These are phyloP conservation scores for Adansonia rubrostipa DNA, from an alignment of 441 rosid species.

Conservation along the genomic window DNA sequence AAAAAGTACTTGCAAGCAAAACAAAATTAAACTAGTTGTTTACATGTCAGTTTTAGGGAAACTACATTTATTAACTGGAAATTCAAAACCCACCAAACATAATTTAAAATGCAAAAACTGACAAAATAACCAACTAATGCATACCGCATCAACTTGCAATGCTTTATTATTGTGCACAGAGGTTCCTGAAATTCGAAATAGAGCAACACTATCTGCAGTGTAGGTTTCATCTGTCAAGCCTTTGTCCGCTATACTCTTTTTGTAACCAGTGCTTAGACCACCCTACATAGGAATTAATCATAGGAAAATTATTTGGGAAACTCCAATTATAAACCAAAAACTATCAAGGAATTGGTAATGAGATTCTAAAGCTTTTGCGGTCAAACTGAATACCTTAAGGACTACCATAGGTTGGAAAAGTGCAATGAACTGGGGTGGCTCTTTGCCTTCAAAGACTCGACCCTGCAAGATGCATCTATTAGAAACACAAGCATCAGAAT, in stretches of 20 bases:
- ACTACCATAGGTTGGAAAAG: constrained; percentile 94
- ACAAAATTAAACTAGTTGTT: neutral
- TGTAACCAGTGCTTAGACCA: constrained; percentile 92
- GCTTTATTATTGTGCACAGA: constrained; percentile 71
- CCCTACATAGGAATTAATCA: constrained; percentile 58
- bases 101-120: constrained; percentile 1
- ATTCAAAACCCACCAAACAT: neutral
- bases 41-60: neutral
- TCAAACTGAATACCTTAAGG: constrained; percentile 70
- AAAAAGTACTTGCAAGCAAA: neutral
- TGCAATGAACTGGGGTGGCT: constrained; percentile 93
- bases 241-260: constrained; percentile 59
- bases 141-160: constrained; percentile 90
- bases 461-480: constrained; percentile 62
- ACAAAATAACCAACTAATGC: constrained; percentile 31
- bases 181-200: constrained; percentile 84
- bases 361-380: constrained; percentile 21
- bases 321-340: constrained; percentile 23
- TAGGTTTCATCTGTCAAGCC: constrained; percentile 79
- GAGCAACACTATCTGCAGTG: constrained; percentile 70
- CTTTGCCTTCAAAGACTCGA: constrained; percentile 86
- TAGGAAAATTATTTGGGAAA: constrained; percentile 24
- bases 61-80: neutral
- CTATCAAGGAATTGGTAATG: constrained; percentile 9
- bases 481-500: constrained; percentile 31